Evolutionary conservation across 23 red algal species (phyloP), one percentile per base, ranked within the genome.

Genomic region (Gracilaria caudata): DNA sequence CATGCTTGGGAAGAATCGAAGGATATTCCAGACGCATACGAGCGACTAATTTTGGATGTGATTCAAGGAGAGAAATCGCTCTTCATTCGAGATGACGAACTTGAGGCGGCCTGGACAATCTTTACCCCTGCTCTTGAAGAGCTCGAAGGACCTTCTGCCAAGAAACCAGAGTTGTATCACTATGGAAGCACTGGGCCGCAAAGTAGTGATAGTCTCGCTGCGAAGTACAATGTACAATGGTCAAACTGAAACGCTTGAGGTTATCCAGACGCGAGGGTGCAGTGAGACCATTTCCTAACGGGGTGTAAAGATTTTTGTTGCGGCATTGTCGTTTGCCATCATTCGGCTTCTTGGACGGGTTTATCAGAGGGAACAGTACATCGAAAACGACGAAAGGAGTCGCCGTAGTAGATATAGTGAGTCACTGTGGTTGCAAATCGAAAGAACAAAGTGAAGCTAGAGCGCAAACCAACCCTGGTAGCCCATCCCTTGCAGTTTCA

Each of bases 11-110:
- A 98, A 77, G 96, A 98, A 80, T 87, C 88, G 6, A 94, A 95
- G 64, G 96, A 98, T 81, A 98, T 98, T 73, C 92, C 96, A 11
- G 96, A 98, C 59, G 96, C 96, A 40, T 98, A 98, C 71, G 96
- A 98, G 59, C 87, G 96, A 55, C 79, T 98, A 3, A 95, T 98
- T 34, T 63, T 98, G 68, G 96, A 98, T 82, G 96, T 93, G 12
- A 92, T 98, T 33, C 89, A 98, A 32, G 96, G 96, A 33, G 96
- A 98, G 71, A 98, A 98, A 64, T 86, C 86, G 20, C 86, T 98
- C 24, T 98, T 98, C 51, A 98, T 98, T 36, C 93, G 93, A 38
- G 92, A 94, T 70, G 96, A 98, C 45, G 92, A 98, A 80, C 73
- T 98, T 24, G 78, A 86, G 19, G 92, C 92, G 12, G 88, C 96